Evolutionary conservation across 2,329 filamentous ascomycete species (phyloP).

Genomic region (Coniochaeta prunicola): DNA sequence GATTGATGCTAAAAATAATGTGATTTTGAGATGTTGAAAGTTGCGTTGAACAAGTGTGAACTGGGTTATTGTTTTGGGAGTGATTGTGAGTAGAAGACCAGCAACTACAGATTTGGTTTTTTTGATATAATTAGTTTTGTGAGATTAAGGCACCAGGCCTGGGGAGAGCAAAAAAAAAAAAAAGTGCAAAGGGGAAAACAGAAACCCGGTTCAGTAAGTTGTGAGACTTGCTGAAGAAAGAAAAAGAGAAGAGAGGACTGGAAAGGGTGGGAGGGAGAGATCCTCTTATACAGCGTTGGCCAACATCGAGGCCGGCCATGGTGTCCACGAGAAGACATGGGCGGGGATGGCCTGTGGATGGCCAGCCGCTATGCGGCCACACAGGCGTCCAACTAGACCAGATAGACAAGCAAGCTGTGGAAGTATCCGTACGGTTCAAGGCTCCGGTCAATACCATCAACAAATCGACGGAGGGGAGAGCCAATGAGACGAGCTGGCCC

Average conservation of each 20-base stretch:
- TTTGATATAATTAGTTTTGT: conserved; percentile 19
- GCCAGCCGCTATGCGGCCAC: conserved; percentile 1
- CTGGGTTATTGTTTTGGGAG: conserved; percentile 19
- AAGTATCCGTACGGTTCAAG: not conserved
- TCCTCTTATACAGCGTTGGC: conserved; percentile 32
- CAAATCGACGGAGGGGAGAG: not conserved
- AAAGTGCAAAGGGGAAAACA: conserved; percentile 36
- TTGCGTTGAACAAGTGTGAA: conserved; percentile 47
- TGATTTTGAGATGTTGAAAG: conserved; percentile 24
- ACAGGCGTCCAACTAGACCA: not conserved
- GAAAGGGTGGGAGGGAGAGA: conserved; percentile 27
- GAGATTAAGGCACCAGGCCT: conserved; percentile 28
- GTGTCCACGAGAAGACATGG: conserved; percentile 13
- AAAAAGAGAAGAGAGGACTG: conserved; percentile 33
- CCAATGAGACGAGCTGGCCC: not conserved
- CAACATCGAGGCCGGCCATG: conserved; percentile 19
- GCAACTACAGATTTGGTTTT: conserved; percentile 33
- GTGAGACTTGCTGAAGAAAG: conserved; percentile 58
- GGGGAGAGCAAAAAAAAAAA: conserved; percentile 12
- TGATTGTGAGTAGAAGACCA: conserved; percentile 31
- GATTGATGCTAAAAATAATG: conserved; percentile 19
- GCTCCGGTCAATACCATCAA: not conserved
- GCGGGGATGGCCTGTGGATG: conserved; percentile 9
- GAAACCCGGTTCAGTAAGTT: conserved; percentile 45
- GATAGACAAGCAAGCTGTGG: not conserved